phyloP scores from a whole-genome alignment of 176 grass and related monocot genomes.

The Avena atlantica region DNA sequence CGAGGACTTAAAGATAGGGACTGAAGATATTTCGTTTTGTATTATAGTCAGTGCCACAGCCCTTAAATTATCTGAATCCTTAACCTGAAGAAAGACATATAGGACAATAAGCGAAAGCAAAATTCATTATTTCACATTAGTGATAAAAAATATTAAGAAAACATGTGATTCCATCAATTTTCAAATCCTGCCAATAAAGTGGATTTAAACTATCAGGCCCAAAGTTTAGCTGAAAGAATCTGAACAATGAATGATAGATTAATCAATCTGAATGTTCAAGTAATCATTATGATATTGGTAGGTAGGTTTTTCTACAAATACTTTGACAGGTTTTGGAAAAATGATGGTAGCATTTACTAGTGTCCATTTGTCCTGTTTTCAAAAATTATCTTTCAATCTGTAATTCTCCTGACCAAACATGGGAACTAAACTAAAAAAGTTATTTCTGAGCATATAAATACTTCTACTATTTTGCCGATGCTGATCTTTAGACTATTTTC shows the following conservation, averaged over 20 bases:
- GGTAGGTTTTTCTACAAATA: slow-evolving; percentile 37
- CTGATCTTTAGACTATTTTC: slow-evolving; percentile 15
- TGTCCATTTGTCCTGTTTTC: slow-evolving; percentile 14
- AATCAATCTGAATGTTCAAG: slow-evolving; percentile 24
- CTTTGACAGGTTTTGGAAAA: background rate
- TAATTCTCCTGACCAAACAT: slow-evolving; percentile 19
- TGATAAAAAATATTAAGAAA: slow-evolving; percentile 11
- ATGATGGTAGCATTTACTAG: slow-evolving; percentile 11
- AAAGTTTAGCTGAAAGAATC: slow-evolving; percentile 24
- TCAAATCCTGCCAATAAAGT: slow-evolving; percentile 30
- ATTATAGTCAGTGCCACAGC: slow-evolving; percentile 69
- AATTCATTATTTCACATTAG: slow-evolving; percentile 1
- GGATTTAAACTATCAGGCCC: slow-evolving; percentile 23
- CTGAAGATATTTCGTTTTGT: slow-evolving; percentile 77
- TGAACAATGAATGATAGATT: slow-evolving; percentile 8
- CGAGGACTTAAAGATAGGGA: slow-evolving; percentile 63
- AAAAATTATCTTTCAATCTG: slow-evolving; percentile 1
- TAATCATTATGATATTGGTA: slow-evolving; percentile 20
- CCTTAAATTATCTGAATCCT: slow-evolving; percentile 70
- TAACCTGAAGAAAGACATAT: slow-evolving; percentile 65
- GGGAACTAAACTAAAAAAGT: background rate
- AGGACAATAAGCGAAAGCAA: slow-evolving; percentile 33
- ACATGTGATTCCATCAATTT: slow-evolving; percentile 12
- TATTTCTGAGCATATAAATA: slow-evolving; percentile 1
- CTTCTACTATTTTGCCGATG: slow-evolving; percentile 17